Percentiles rank a stretch among this genome's conserved stretches.
Evolutionary conservation across 2,329 filamentous ascomycete genomes (phyloP).

Genomic region (Aspergillus oerlinghausenensis): DNA sequence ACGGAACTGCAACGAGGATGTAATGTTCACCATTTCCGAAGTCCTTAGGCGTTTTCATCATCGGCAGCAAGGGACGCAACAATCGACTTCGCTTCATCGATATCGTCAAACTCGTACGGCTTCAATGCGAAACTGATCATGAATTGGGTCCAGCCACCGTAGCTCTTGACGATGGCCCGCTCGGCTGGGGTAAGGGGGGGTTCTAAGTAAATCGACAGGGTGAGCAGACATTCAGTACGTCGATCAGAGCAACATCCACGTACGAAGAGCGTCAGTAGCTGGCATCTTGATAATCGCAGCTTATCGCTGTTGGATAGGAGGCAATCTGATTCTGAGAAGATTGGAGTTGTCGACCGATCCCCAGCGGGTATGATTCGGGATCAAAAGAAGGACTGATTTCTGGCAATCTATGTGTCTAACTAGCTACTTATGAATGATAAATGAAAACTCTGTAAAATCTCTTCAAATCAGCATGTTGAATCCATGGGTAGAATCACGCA

Average conservation of each 20-base stretch:
- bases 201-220: slow-evolving; percentile 10
- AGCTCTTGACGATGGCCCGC: slow-evolving; percentile 21
- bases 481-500: too few species aligned
- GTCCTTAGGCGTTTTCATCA: not conserved
- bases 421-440: too few species aligned
- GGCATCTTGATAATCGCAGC: slow-evolving; percentile 6
- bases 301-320: not conserved
- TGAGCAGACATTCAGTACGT: not conserved
- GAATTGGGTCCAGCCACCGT: slow-evolving; percentile 26
- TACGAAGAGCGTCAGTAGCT: slow-evolving; percentile 8
- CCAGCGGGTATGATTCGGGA: too few species aligned
- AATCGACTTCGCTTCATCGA: slow-evolving; percentile 17
- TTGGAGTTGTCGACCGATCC: too few species aligned
- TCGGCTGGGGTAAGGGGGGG: slow-evolving; percentile 23
- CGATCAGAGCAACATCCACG: not conserved
- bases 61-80: slow-evolving; percentile 7
- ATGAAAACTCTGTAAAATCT: too few species aligned
- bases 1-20: too few species aligned
- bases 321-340: not conserved
- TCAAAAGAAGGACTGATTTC: too few species aligned
- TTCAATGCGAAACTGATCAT: slow-evolving; percentile 20
- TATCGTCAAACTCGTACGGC: slow-evolving; percentile 21
- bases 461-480: too few species aligned
- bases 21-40: not conserved
- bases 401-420: too few species aligned